These are phyloP conservation scores for Phylloporus sp. DNA, from an alignment of 768 basidiomycete genomes.

Conservation along the genomic window DNA sequence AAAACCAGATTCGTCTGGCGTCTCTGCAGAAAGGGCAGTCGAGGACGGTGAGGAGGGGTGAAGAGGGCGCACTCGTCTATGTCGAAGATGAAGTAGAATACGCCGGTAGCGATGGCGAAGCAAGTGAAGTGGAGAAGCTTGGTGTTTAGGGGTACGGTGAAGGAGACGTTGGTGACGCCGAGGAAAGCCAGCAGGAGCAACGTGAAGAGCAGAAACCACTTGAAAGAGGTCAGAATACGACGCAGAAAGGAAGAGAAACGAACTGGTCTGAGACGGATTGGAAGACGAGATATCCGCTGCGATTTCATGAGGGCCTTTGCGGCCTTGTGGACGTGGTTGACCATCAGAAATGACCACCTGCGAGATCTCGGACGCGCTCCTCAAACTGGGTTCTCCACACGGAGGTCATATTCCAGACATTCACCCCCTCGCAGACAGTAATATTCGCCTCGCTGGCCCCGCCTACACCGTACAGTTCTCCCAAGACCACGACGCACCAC, in stretches of 20 bases:
- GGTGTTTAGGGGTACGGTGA: slow-evolving; percentile 66
- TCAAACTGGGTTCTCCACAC: slow-evolving; percentile 66
- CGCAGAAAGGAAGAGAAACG: neutral
- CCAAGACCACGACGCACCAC: no score
- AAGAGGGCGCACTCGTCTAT: slow-evolving; percentile 68
- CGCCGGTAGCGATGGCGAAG: slow-evolving; percentile 65
- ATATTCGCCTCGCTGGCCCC: slow-evolving; percentile 58
- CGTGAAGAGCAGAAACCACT: slow-evolving; percentile 85
- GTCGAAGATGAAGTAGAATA: slow-evolving; percentile 86
- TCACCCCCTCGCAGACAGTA: slow-evolving; percentile 38
- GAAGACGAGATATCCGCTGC: slow-evolving; percentile 51
- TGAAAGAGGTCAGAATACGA: slow-evolving; percentile 9
- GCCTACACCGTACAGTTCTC: slow-evolving; percentile 74
- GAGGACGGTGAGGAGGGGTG: neutral
- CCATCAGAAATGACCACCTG: slow-evolving; percentile 56
- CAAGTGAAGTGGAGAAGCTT: slow-evolving; percentile 78
- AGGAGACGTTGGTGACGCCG: slow-evolving; percentile 69
- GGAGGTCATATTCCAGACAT: slow-evolving; percentile 85
- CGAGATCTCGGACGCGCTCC: slow-evolving; percentile 84
- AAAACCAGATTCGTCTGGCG: slow-evolving; percentile 79
- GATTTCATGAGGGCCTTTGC: slow-evolving; percentile 70
- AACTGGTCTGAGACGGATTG: slow-evolving; percentile 70
- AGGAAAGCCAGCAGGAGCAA: slow-evolving; percentile 63
- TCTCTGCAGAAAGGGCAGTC: slow-evolving; percentile 41
- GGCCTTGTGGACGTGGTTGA: slow-evolving; percentile 25